Percentiles rank a stretch among this genome's conserved stretches.
Evolutionary conservation across 805 yeast genomes (phyloP).

Genomic region (Suhomyces xylopsoci): DNA sequence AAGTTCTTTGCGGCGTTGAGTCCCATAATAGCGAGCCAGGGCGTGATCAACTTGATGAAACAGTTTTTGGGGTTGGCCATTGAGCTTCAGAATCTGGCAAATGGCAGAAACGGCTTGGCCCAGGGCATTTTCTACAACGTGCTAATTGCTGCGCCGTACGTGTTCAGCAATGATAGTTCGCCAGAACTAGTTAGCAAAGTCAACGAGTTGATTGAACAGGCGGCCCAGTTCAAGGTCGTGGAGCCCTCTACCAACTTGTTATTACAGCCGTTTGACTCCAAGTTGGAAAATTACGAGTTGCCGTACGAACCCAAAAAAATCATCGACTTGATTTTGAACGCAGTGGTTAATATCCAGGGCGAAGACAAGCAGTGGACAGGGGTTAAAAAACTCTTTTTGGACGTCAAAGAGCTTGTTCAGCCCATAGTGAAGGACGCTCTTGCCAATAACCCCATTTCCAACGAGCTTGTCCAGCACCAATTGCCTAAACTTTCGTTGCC

Average conservation of each 20-base stretch:
- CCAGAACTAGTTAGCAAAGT: constrained; percentile 30
- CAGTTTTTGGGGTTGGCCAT: constrained; percentile 55
- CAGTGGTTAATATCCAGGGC: constrained; percentile 35
- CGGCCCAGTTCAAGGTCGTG: constrained; percentile 38
- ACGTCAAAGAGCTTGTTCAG: constrained; percentile 28
- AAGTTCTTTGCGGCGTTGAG: constrained; percentile 67
- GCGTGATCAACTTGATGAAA: constrained; percentile 42
- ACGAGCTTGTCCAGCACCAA: constrained; percentile 37
- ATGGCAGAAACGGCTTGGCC: constrained; percentile 53
- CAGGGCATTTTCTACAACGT: constrained; percentile 66
- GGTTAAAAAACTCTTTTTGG: constrained; percentile 27
- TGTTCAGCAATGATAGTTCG: constrained; percentile 43
- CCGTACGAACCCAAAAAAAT: constrained; percentile 54
- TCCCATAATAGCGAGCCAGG: constrained; percentile 54
- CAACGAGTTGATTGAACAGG: constrained; percentile 46
- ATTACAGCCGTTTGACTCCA: constrained; percentile 39
- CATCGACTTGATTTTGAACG: constrained; percentile 50
- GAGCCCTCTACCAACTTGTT: constrained; percentile 14
- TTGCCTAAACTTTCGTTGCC: constrained; percentile 41
- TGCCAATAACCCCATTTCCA: constrained; percentile 34
- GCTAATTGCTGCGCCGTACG: constrained; percentile 62
- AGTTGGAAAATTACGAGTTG: constrained; percentile 26
- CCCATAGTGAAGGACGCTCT: constrained; percentile 35
- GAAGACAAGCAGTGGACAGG: constrained; percentile 40
- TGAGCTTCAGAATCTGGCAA: constrained; percentile 44